Evolutionary conservation across 352 stramenopile genomes (phyloP), one percentile per base, ranked within the genome.

Genomic region (Globisporangium splendens): DNA sequence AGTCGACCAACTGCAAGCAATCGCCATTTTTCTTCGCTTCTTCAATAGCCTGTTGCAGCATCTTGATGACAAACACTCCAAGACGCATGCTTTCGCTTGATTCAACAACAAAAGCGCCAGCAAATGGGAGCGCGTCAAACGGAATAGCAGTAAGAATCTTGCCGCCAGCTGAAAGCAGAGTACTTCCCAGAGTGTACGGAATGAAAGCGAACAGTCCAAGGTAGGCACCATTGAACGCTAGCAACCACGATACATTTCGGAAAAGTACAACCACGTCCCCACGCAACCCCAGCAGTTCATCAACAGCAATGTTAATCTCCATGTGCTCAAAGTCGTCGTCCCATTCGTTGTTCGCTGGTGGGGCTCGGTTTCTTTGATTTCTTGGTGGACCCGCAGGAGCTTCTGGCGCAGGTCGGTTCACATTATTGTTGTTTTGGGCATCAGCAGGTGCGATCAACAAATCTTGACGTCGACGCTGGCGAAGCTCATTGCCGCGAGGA

Each of bases 141-240:
- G 83, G 83, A 10, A 95, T 61, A 3, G 79, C 77, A 11, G 63
- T 71, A 50, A 66, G 58, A 58, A 93, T 89, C 44, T 88, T 81
- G 12, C 64, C 66, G n/a, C 79, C 69, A 41, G 79, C 83, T 48
- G 83, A 91, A 12, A 94, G 53, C 28, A 98, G 79, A 12, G 88
- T 97, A 48, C 89, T 96, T 41, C 96, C 96, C 8, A 99, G 71
- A 6, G 87, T 96, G 62, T 96, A 98, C 46, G 97, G 97, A 22
- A 98, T 91, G 66, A 98, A 98, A 6, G 90, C 90, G 55, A 99
- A 99, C 52, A 99, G 73, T 8, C 94, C 96, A 2, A 99, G 75
- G 68, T 98, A 99, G 1, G 96, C 90, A 14, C 95, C 96, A 66
- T 99, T 98, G 74, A 99, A 99, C 12, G 96, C 93, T 35, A 99